These are phyloP conservation scores for Phytophthora hibernalis DNA, from an alignment of 352 stramenopile species.

Conservation along the genomic window DNA sequence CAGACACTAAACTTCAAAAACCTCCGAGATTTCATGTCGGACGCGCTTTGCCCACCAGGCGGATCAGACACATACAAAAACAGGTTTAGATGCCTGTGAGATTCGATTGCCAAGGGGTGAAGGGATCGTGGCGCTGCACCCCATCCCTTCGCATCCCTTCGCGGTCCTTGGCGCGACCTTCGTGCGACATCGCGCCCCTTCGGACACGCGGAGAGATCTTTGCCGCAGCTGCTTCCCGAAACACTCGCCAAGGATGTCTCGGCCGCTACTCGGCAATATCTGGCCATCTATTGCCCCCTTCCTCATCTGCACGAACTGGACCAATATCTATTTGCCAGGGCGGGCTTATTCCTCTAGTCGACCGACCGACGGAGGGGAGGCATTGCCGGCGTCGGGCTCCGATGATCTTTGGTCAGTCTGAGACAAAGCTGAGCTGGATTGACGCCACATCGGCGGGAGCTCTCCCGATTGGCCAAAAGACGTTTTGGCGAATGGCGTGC, in stretches of 20 bases:
- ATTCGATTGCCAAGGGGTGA: slow-evolving; percentile 28
- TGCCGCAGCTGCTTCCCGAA: slow-evolving; percentile 31
- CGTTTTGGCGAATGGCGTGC: slow-evolving; percentile 3
- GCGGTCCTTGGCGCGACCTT: slow-evolving; percentile 35
- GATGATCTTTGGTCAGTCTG: not conserved
- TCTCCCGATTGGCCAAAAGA: not conserved
- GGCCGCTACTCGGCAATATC: no score
- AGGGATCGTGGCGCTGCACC: slow-evolving; percentile 17
- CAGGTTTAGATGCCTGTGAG: slow-evolving; percentile 10
- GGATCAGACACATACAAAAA: slow-evolving; percentile 30
- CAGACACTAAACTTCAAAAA: slow-evolving; percentile 45
- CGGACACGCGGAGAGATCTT: slow-evolving; percentile 36
- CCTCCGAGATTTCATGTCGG: slow-evolving; percentile 15
- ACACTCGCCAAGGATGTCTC: not conserved
- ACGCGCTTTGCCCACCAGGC: not conserved
- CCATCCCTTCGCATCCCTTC: slow-evolving; percentile 43
- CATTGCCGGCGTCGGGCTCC: not conserved
- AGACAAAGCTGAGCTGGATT: slow-evolving; percentile 7
- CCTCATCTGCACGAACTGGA: no score
- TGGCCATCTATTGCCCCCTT: no score
- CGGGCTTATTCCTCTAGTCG: no score
- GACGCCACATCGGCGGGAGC: not conserved
- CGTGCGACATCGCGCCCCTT: slow-evolving; percentile 29
- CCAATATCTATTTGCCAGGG: no score
- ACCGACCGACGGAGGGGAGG: no score